Base-by-base conservation (phyloP, 257 asterid species). In the Gardenia jasminoides region DNA sequence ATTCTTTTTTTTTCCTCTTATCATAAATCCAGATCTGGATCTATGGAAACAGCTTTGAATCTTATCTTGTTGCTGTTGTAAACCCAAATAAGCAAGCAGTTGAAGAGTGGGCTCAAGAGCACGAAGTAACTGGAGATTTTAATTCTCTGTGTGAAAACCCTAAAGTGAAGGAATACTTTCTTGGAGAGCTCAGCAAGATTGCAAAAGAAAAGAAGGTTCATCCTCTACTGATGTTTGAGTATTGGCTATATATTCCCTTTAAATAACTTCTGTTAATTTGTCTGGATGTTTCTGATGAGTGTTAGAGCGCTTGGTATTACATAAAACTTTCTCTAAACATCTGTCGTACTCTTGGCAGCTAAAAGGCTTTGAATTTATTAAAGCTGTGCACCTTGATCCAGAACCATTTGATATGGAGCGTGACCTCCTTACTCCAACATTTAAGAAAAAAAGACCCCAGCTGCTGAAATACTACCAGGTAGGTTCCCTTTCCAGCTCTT, bases 401-500 rank as follows among this genome's bases (percentile, higher is more conserved):
- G 88, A 87, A 69, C 97, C 98, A 31, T 93, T 95, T 75, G 98
- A 93, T 87, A 91, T 91, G 91, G 99, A 95, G 71, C 92, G 96
- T 7, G 99, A 91, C 86, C 98, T 95, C 76, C 88, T 95, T 67
- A 95, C 99, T 0, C 99, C 99, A 13, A 92, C 98, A 62, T 95
- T 92, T 87, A 95, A 95, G 92, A 90, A 87, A 89, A 95, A 93
- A 85, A 91, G 99, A 81, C 98, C 98, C 71, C 98, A 93, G 86
- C 26, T 95, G 83, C 93, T 88, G 47, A 95, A 93, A 81, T 87
- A 88, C 86, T 95, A 95, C 92, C 90, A 93, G 97, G 99, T 95
- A 73, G 44, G 70, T 43, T 62, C 28, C 20, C 68, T 74, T 20
- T 7, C 9, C 16, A 28, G 3, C n/a, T 36, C 65, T 36, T 58